These are phyloP conservation scores for Argentina anserina DNA, from an alignment of 306 rosid genomes.

Conservation along the genomic window DNA sequence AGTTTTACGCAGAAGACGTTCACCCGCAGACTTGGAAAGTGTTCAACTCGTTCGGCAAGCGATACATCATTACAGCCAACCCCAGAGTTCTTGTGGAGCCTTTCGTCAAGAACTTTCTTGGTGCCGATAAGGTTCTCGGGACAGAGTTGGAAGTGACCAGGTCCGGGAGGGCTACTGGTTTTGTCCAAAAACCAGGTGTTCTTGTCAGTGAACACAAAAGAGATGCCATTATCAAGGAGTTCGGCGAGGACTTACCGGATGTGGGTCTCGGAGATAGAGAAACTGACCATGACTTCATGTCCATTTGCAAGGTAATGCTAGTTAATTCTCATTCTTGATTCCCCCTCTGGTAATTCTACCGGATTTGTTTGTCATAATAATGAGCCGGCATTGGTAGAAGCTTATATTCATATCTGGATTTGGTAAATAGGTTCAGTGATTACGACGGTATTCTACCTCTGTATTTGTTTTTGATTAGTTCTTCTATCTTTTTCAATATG, in stretches of 20 bases:
- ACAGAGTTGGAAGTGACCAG: slow-evolving; percentile 56
- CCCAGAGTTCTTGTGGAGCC: slow-evolving; percentile 88
- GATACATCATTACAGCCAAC: slow-evolving; percentile 67
- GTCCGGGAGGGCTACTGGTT: slow-evolving; percentile 70
- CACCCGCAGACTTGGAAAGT: slow-evolving; percentile 71
- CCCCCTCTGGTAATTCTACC: background rate
- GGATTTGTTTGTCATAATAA: background rate
- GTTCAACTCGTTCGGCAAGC: slow-evolving; percentile 73
- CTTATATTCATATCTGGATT: background rate
- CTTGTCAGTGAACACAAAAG: slow-evolving; percentile 72
- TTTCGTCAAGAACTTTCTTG: slow-evolving; percentile 57
- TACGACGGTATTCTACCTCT: background rate
- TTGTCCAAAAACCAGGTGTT: slow-evolving; percentile 72
- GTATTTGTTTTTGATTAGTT: background rate
- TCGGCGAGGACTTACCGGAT: slow-evolving; percentile 59
- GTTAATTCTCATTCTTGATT: background rate
- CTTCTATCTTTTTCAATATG: too few species aligned
- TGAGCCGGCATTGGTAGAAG: background rate
- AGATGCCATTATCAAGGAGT: slow-evolving; percentile 50
- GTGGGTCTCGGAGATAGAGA: slow-evolving; percentile 81
- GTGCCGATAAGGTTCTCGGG: slow-evolving; percentile 80
- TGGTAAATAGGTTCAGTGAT: background rate
- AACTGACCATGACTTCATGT: slow-evolving; percentile 88
- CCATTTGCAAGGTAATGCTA: slow-evolving; percentile 72
- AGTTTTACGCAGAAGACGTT: slow-evolving; percentile 76